Evolutionary conservation across 768 basidiomycete species (phyloP).

Genomic region (Holtermanniella nyarrowii): DNA sequence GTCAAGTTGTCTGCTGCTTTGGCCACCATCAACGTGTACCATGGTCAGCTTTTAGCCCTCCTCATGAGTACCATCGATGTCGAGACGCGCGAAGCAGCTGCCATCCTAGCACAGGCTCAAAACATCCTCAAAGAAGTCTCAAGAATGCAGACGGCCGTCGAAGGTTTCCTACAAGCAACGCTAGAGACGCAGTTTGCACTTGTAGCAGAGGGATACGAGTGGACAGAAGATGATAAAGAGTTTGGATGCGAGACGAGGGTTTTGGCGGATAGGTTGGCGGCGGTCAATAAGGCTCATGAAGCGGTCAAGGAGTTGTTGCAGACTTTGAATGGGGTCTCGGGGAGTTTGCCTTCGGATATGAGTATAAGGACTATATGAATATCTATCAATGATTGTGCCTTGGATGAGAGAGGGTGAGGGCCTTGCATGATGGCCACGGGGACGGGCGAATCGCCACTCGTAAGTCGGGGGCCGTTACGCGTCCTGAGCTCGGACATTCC

Average conservation of each 20-base stretch:
- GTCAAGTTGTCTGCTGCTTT: not conserved
- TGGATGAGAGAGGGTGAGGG: too few species aligned
- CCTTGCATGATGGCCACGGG: too few species aligned
- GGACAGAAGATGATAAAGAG: not conserved
- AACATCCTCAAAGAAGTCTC: not conserved
- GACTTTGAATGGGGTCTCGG: too few species aligned
- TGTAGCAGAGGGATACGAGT: not conserved
- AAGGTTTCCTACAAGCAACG: not conserved
- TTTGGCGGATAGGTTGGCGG: not conserved
- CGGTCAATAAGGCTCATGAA: not conserved
- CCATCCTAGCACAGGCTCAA: not conserved
- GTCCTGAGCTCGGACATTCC: too few species aligned
- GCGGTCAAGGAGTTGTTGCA: not conserved
- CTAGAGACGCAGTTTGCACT: not conserved
- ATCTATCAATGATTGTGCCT: too few species aligned
- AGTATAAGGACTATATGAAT: too few species aligned
- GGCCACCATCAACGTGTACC: not conserved
- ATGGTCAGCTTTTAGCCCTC: not conserved
- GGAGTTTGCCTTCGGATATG: too few species aligned
- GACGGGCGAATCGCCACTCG: too few species aligned
- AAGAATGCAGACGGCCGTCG: not conserved
- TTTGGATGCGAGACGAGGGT: not conserved
- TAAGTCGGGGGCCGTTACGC: too few species aligned
- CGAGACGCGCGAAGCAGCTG: not conserved
- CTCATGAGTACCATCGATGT: not conserved